phyloP scores from a whole-genome alignment of 2,329 filamentous ascomycete species.

The Fusarium dlaminii region DNA sequence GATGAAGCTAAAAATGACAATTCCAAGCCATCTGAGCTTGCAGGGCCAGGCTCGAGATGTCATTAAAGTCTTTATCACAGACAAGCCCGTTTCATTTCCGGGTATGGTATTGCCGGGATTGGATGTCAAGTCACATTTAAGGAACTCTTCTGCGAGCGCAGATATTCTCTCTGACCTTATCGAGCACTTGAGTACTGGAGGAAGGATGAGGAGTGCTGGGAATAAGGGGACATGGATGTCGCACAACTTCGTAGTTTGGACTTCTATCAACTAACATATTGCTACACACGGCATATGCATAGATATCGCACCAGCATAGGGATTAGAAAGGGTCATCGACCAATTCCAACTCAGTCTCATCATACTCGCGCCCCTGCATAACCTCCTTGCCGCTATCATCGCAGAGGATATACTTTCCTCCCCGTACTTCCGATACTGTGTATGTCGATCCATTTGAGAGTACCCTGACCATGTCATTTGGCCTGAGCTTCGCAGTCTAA shows the following conservation, averaged over 20 bases:
- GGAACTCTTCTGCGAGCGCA: neutral
- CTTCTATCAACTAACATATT: neutral
- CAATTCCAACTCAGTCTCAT: neutral
- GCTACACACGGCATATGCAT: rapidly evolving
- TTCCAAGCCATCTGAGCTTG: neutral
- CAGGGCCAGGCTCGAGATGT: neutral
- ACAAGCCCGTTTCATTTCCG: neutral
- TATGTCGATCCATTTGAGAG: neutral
- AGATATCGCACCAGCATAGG: rapidly evolving
- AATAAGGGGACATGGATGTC: neutral
- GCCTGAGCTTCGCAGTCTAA: neutral
- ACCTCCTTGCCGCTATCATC: neutral
- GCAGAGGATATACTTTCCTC: neutral
- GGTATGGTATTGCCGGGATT: neutral
- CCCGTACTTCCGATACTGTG: neutral
- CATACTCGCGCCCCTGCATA: neutral
- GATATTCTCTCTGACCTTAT: neutral
- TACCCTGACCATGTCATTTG: neutral
- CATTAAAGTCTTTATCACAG: neutral
- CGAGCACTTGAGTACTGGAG: neutral
- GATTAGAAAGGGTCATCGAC: neutral
- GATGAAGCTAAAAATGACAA: rapidly evolving
- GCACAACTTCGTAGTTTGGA: neutral
- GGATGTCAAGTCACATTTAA: neutral
- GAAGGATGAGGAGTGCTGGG: neutral